Conservation (phyloP, 805 yeast genomes). For the Lachancea nothofagi region DNA sequence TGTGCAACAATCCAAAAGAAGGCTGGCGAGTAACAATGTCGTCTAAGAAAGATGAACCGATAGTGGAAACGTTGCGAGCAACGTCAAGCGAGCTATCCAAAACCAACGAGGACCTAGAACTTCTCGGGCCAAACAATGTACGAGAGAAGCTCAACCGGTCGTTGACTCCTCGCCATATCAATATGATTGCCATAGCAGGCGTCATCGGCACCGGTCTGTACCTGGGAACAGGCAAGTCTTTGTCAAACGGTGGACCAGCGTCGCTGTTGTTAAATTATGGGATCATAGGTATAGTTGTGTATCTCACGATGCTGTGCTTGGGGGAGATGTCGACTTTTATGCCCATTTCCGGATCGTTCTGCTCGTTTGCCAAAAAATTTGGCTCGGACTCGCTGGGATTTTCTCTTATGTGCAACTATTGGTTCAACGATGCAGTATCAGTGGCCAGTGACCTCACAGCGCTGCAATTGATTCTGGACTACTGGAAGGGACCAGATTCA, state of each 20-base stretch:
- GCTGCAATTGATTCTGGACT: slow-evolving; percentile 48
- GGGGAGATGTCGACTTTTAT: slow-evolving; percentile 77
- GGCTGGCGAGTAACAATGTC: no score
- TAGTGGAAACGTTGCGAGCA: neutral
- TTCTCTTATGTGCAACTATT: slow-evolving; percentile 62
- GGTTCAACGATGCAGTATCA: slow-evolving; percentile 70
- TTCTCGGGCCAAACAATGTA: neutral
- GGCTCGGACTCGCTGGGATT: slow-evolving; percentile 61
- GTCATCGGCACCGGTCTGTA: slow-evolving; percentile 70
- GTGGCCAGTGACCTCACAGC: slow-evolving; percentile 57
- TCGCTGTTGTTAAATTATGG: slow-evolving; percentile 53
- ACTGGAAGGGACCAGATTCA: slow-evolving; percentile 45
- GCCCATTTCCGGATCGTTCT: slow-evolving; percentile 56
- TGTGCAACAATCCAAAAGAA: no score
- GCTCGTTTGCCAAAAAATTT: slow-evolving; percentile 58
- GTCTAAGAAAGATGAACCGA: neutral
- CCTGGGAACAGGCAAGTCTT: slow-evolving; percentile 52
- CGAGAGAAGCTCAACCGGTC: slow-evolving; percentile 39
- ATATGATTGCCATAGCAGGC: slow-evolving; percentile 71
- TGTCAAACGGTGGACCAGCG: slow-evolving; percentile 56
- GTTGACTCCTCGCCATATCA: slow-evolving; percentile 56
- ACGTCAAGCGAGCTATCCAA: neutral
- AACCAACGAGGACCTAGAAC: neutral
- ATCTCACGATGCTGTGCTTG: slow-evolving; percentile 55
- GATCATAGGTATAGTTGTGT: slow-evolving; percentile 58